Percentiles rank a stretch among this genome's conserved stretches.
These are phyloP conservation scores for Penicillium sp. DNA, from an alignment of 2,329 filamentous ascomycete species.

Conservation along the genomic window DNA sequence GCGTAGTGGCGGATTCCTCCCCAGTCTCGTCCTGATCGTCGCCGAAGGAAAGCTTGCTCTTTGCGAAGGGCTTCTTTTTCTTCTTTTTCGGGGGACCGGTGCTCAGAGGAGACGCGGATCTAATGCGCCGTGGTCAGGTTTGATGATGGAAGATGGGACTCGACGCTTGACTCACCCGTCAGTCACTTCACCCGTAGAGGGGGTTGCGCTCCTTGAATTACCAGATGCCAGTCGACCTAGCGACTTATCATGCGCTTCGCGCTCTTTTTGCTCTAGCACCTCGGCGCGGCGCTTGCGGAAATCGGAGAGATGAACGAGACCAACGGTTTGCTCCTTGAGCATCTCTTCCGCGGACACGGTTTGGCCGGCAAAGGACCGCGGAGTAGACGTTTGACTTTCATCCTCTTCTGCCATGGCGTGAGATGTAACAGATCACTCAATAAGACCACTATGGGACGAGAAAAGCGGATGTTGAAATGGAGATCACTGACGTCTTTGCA, in stretches of 20 bases:
- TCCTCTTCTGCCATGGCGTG: conserved; percentile 33
- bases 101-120: conserved; percentile 52
- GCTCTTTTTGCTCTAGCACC: conserved; percentile 86
- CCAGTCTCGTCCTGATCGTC: conserved; percentile 65
- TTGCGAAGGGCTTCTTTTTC: conserved; percentile 62
- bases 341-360: conserved; percentile 77
- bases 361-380: conserved; percentile 68
- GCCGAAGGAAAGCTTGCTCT: conserved; percentile 63
- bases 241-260: conserved; percentile 70
- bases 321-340: conserved; percentile 83
- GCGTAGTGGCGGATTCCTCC: conserved; percentile 39
- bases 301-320: conserved; percentile 86
- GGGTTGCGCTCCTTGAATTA: conserved; percentile 55
- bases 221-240: conserved; percentile 46
- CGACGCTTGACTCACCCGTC: conserved; percentile 58
- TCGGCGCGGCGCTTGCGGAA: conserved; percentile 95
- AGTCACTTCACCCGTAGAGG: conserved; percentile 47
- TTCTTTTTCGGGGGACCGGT: conserved; percentile 52
- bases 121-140: conserved; percentile 60
- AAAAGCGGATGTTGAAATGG: not conserved
- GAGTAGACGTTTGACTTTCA: conserved; percentile 46
- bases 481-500: conserved; percentile 16
- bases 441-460: not conserved
- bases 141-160: conserved; percentile 5
- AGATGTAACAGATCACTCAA: conserved; percentile 6